Evolutionary conservation across 2,329 filamentous ascomycete genomes (phyloP), one percentile per base, ranked within the genome.

Genomic region (Colletotrichum sp.): DNA sequence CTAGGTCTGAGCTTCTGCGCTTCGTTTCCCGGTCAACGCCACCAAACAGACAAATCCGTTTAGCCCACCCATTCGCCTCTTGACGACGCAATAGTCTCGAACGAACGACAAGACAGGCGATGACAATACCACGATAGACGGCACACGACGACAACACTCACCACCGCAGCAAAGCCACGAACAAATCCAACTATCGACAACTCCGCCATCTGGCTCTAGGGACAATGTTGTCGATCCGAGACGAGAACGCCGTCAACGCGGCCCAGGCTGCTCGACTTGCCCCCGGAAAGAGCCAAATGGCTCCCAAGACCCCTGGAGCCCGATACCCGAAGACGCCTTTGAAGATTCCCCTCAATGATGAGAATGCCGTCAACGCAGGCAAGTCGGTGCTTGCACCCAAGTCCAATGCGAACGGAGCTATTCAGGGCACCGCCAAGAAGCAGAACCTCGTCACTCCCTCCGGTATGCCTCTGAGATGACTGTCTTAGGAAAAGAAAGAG

Each of bases 261-360:
- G 77, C 76, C 61, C 76, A 77, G 59, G 67, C 77, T 70, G 72
- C 76, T 52, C 72, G 77, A 27, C 76, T 76, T 36, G 72, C 72
- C 19, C 76, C 77, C 19, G 77, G 77, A n/a, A 78, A 78, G 71
- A 69, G 74, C 25, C 76, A 87, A 74, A 85, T 93, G 69, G 88
- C 89, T 75, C 92, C 95, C 71, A 98, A 96, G 86, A 98, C 96
- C 32, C 96, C 96, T 0, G 94, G 92, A 72, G 90, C 91, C 75
- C 92, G 92, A 82, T 93, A 90, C 78, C 93, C 94, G 11, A 98
- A 98, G 86, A 98, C 96, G 7, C 96, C 96, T 0, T 92, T 96
- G 82, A 94, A 93, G 81, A 86, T 95, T 65, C 90, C 93, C 9
- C 89, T 95, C 77, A 95, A 98, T 79, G 95, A 98, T 81, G 96